Evolutionary conservation across 768 basidiomycete species (phyloP), one percentile per base, ranked within the genome.

Genomic region (Cubamyces sp.): DNA sequence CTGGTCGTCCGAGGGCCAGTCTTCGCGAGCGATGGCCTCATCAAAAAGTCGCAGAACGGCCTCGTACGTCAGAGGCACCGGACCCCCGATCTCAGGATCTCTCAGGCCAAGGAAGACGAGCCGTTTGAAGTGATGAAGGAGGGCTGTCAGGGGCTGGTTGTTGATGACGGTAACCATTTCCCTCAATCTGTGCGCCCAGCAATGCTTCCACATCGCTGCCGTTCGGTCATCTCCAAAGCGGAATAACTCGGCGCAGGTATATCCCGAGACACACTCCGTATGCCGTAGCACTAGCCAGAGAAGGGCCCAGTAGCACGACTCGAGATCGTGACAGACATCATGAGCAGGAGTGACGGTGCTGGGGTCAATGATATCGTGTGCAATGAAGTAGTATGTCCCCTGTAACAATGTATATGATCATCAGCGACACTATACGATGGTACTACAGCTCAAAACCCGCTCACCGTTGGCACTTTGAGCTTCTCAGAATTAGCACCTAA

Each of bases 261-360:
- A 34, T 34, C 34, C 34, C 11, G 6, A 5, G 6, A 6, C 34
- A 9, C 4, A 34, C 6, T 11, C 1, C 9, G 64, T 65, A 23
- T 58, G 56, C 2, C 64, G 55, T 0, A 61, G 46, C 0, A 65
- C 55, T 6, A 57, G 30, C 64, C 58, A 66, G 1, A 66, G 7
- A 2, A 60, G 21, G 19, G 63, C 49, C 61, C 65, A 66, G 49
- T 57, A 60, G 59, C 57, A 66, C 0, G 61, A 60, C 26, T 66
- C 58, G 3, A 66, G 50, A 42, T 66, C 65, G 26, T 66, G 65
- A 2, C 23, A 19, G 5, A 39, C 30, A 2, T n/a, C 12, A 37
- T 60, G 65, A 15, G 23, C 5, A 8, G 37, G 14, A 1, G 16
- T 45, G 5, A 18, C 15, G 3, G 30, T 7, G 4, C 11, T 16